Conservation (phyloP, 2,329 filamentous ascomycete genomes). For the Blumeria graminis region DNA sequence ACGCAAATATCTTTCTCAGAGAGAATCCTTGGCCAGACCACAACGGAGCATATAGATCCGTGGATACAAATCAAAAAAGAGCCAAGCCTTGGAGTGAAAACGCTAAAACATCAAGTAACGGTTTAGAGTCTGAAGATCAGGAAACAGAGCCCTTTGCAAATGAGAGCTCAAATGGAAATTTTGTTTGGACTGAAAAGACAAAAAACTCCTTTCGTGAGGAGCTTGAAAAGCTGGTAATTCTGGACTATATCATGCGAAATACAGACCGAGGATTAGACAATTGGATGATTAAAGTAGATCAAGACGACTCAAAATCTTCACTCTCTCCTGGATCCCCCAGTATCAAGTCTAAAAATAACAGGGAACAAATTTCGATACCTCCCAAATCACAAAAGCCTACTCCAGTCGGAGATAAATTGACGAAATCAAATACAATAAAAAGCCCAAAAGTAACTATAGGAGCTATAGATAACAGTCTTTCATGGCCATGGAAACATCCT, state of each 20-base stretch:
- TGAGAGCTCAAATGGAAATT: conserved; percentile 18
- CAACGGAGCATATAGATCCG: conserved; percentile 40
- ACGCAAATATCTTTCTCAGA: conserved; percentile 82
- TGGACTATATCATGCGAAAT: conserved; percentile 98
- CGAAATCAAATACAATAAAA: conserved; percentile 15
- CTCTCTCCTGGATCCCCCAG: conserved; percentile 61
- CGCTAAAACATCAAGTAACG: conserved; percentile 38
- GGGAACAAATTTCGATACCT: conserved; percentile 34
- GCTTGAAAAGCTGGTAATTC: conserved; percentile 84
- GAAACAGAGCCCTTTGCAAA: conserved; percentile 21
- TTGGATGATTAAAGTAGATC: conserved; percentile 98
- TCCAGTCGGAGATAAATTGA: conserved; percentile 36
- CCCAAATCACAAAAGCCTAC: conserved; percentile 68
- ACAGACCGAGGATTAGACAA: conserved; percentile 92
- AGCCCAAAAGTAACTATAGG: conserved; percentile 44
- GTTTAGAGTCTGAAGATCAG: conserved; percentile 33
- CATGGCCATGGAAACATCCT: conserved; percentile 48
- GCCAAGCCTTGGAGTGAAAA: conserved; percentile 58
- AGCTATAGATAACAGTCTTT: conserved; percentile 92
- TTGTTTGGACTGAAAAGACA: conserved; percentile 67
- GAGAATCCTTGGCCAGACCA: conserved; percentile 97
- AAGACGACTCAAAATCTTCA: conserved; percentile 55
- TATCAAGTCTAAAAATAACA: conserved; percentile 34
- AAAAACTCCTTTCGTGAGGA: conserved; percentile 89
- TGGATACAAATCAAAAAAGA: conserved; percentile 40